Evolutionary conservation across 257 asterid species (phyloP), one percentile per base, ranked within the genome.

Genomic region (Galeopsis tetrahit): DNA sequence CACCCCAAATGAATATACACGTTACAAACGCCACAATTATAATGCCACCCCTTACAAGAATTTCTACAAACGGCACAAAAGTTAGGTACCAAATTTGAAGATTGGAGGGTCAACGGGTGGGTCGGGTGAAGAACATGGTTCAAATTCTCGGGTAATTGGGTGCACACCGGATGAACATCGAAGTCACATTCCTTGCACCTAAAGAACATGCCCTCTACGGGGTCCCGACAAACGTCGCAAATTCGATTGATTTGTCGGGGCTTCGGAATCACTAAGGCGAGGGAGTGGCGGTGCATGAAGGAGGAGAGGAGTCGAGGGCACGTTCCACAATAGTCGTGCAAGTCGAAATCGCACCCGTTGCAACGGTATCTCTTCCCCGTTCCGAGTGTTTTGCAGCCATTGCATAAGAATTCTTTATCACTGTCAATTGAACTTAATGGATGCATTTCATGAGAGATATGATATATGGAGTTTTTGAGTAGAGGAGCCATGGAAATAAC

Each of bases 131-230:
- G 74, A 0, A 80, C 86, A 42, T 86, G 91, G 6, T 28, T 68
- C 8, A 80, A 13, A 7, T 71, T 31, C 62, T 82, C 76, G 1
- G 89, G 87, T 53, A 86, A 63, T 10, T 67, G 84, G 1, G 86
- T 80, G 82, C 92, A 86, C 6, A 84, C 32, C 1, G 92, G 92
- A 36, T 86, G 92, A 36, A 82, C 82, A 31, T 84, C 86, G 31
- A 84, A 86, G 2, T 80, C 85, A 17, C 89, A 86, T 51, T 33
- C 57, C 33, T 77, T 80, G 78, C 89, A 86, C 75, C 89, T 66
- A 66, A 78, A 86, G 55, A 82, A 84, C 51, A 86, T 28, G 31
- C 91, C 91, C 40, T 86, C 79, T 0, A 86, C 80, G 1, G 76
- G 78, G 7, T 82, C 91, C 4, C 40, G 8, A n/a, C 91, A 86